Evolutionary conservation across 2,329 filamentous ascomycete genomes (phyloP).

Genomic region (Talaromyces albobiverticillius): DNA sequence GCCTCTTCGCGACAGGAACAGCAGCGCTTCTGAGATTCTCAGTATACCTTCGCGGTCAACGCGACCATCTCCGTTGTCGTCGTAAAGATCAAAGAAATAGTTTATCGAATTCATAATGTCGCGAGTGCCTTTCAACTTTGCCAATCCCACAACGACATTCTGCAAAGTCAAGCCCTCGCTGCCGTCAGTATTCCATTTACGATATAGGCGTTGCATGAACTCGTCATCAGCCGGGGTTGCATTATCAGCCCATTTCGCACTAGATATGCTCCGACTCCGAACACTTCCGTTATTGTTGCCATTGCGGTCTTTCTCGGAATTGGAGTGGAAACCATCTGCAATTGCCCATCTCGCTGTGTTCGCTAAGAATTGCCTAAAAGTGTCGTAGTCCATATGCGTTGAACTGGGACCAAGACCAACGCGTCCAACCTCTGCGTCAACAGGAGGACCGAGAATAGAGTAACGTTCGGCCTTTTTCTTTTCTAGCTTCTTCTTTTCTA

Average conservation of each 20-base stretch:
- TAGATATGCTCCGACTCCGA: constrained; percentile 47
- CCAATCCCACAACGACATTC: constrained; percentile 86
- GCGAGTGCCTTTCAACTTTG: constrained; percentile 84
- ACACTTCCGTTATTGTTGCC: constrained; percentile 44
- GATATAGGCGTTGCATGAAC: constrained; percentile 84
- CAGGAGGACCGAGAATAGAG: constrained; percentile 42
- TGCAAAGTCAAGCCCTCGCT: constrained; percentile 78
- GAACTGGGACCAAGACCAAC: constrained; percentile 87
- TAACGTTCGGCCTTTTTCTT: constrained; percentile 52
- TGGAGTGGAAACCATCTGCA: constrained; percentile 63
- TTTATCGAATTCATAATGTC: constrained; percentile 98
- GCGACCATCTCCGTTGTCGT: constrained; percentile 84
- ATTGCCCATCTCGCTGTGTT: constrained; percentile 90
- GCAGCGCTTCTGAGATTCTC: constrained; percentile 85
- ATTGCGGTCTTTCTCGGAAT: constrained; percentile 48
- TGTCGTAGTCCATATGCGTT: constrained; percentile 95
- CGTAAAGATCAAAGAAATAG: constrained; percentile 97
- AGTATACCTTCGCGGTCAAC: constrained; percentile 95
- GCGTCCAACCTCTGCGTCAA: constrained; percentile 73
- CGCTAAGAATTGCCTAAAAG: constrained; percentile 89
- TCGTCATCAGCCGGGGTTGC: constrained; percentile 86
- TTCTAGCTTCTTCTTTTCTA: constrained; percentile 65
- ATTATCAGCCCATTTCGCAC: constrained; percentile 55
- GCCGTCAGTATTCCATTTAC: constrained; percentile 79
- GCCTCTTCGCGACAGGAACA: constrained; percentile 88